Percentiles rank a stretch among this genome's conserved stretches.
These are phyloP conservation scores for Lentinula sp. DNA, from an alignment of 768 basidiomycete genomes.

Conservation along the genomic window DNA sequence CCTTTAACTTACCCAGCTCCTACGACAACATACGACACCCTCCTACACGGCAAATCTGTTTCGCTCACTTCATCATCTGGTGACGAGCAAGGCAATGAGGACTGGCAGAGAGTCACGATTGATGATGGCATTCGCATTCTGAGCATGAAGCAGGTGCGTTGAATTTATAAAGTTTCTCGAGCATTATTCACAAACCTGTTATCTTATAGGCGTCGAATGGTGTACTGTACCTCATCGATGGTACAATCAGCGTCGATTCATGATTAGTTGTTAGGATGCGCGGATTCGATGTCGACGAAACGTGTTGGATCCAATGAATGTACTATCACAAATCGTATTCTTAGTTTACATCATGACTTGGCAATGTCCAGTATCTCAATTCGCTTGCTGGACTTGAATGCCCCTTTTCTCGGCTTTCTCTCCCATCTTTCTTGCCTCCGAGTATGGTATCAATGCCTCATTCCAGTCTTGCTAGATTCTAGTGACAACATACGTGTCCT, in stretches of 20 bases:
- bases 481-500: not conserved
- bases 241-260: constrained; percentile 18
- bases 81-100: constrained; percentile 28
- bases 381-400: too few relatives aligned
- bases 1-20: constrained; percentile 33
- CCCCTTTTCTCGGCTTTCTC: too few relatives aligned
- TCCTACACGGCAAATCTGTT: constrained; percentile 53
- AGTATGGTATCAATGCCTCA: too few relatives aligned
- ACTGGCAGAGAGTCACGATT: constrained; percentile 56
- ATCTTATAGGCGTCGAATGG: constrained; percentile 33
- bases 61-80: constrained; percentile 38
- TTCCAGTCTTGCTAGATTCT: not conserved
- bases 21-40: constrained; percentile 45
- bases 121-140: constrained; percentile 51
- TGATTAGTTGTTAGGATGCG: too few relatives aligned
- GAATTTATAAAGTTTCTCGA: constrained; percentile 7
- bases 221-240: constrained; percentile 36
- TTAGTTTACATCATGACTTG: too few relatives aligned
- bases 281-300: too few relatives aligned
- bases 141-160: constrained; percentile 52
- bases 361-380: too few relatives aligned
- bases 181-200: not conserved
- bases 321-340: too few relatives aligned
- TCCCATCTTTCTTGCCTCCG: too few relatives aligned
- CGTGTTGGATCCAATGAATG: too few relatives aligned